These are phyloP conservation scores for Cladorrhinum sp. DNA, from an alignment of 2,329 filamentous ascomycete genomes.

Conservation along the genomic window DNA sequence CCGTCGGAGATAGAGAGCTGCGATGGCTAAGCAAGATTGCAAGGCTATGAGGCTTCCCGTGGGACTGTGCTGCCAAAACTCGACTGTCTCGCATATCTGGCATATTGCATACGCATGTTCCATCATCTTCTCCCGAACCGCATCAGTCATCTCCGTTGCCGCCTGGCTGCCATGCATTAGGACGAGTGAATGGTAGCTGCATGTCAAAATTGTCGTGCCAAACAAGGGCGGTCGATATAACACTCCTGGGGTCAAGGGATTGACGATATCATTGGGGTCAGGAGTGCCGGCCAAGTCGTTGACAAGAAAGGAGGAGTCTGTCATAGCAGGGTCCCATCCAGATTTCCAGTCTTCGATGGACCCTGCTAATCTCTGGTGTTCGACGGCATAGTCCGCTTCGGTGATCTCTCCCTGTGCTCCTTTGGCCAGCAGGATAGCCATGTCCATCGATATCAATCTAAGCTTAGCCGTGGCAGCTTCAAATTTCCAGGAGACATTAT, in stretches of 20 bases:
- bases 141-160: conserved; percentile 52
- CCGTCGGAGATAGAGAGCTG: conserved; percentile 74
- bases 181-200: conserved; percentile 76
- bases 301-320: conserved; percentile 60
- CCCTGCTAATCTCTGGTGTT: conserved; percentile 55
- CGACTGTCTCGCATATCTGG: conserved; percentile 75
- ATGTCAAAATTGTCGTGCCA: conserved; percentile 67
- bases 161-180: conserved; percentile 80
- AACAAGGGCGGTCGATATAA: conserved; percentile 70
- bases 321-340: conserved; percentile 59
- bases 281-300: conserved; percentile 58
- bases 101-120: conserved; percentile 67
- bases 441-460: conserved; percentile 73
- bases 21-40: conserved; percentile 73
- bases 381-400: conserved; percentile 60
- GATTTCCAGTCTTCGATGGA: conserved; percentile 47
- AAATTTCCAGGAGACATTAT: conserved; percentile 63
- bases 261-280: conserved; percentile 64
- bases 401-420: conserved; percentile 62
- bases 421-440: conserved; percentile 72
- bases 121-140: conserved; percentile 53
- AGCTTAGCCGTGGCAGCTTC: conserved; percentile 64
- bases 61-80: conserved; percentile 67
- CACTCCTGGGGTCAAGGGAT: conserved; percentile 67
- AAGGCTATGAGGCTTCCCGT: conserved; percentile 68